These are phyloP conservation scores for Laburnicola sp. DNA, from an alignment of 2,329 filamentous ascomycete genomes.

Conservation along the genomic window DNA sequence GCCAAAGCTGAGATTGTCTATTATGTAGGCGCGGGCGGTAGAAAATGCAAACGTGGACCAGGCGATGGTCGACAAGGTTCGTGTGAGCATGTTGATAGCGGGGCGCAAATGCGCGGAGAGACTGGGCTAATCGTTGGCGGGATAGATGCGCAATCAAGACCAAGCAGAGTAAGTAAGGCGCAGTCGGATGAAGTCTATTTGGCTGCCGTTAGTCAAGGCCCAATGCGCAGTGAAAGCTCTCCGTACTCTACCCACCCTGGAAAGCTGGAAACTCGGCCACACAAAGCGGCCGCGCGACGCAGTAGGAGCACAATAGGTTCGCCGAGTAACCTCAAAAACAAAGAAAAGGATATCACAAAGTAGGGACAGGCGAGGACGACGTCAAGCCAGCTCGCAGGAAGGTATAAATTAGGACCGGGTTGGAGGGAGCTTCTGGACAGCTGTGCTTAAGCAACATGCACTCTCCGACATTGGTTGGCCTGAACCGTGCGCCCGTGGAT, in stretches of 20 bases:
- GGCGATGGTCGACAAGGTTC: constrained; percentile 48
- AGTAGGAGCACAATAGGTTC: constrained; percentile 11
- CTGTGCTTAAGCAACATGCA: constrained; percentile 35
- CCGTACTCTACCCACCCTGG: constrained; percentile 19
- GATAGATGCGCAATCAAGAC: not conserved
- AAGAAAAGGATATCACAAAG: constrained; percentile 33
- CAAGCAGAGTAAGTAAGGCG: not conserved
- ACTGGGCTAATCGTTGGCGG: constrained; percentile 1
- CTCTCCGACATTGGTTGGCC: constrained; percentile 32
- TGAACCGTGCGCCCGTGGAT: constrained; percentile 34
- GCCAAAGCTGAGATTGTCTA: constrained; percentile 78
- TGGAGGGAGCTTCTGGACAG: constrained; percentile 39
- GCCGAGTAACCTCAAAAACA: constrained; percentile 5
- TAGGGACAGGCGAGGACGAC: constrained; percentile 18
- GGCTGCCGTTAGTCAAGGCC: not conserved
- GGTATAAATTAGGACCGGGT: constrained; percentile 18
- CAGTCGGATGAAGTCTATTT: not conserved
- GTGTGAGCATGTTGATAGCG: constrained; percentile 33
- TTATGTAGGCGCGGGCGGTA: constrained; percentile 62
- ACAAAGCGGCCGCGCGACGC: constrained; percentile 23
- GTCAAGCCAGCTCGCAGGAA: constrained; percentile 26
- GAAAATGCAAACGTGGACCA: constrained; percentile 53
- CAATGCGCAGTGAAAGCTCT: constrained; percentile 1
- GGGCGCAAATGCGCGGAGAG: constrained; percentile 7
- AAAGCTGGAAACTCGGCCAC: constrained; percentile 22